Base-by-base conservation (phyloP, 176 grass and related monocot genomes). In the Raddia guianensis region DNA sequence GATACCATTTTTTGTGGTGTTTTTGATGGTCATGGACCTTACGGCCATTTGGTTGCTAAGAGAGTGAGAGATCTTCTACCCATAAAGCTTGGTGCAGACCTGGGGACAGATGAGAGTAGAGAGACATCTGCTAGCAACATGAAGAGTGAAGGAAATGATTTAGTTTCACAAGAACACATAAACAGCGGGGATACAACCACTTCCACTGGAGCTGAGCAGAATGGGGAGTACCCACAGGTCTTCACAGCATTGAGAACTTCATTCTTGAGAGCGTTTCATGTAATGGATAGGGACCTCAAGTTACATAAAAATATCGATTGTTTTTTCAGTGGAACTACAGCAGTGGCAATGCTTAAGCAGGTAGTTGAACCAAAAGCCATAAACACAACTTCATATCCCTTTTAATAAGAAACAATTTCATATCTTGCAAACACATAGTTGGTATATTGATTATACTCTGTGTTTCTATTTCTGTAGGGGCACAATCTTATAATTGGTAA, bases 51-150 rank as follows among this genome's bases (percentile, higher is more conserved):
- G 77, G 91, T 97, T 81, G 89, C 91, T 40, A 94, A 86, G 85
- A 92, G 91, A 87, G 91, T 97, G 54, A 94, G 94, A 89, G 94
- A 97, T 97, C 80, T 90, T 52, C 91, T 97, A 45, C 91, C 94
- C 18, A 14, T 92, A 15, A 92, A 94, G 73, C 82, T 97, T 68
- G 66, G 75, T 68, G 74, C 85, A 5, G 67, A 89, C 81, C 76
- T 91, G 74, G 57, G 49, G 45, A 71, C 27, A 49, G 83, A 87
- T 66, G 76, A 83, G 49, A 64, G 59, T 78, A 83, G 57, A 59
- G 82, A 70, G 52, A 70, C 76, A 80, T 72, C 85, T 34, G 73
- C 82, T 76, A 66, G 78, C 82, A 92, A 82, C 89, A 77, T 79
- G 11, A 84, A 80, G 79, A 70, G 33, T 77, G 77, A 64, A 6